Base-by-base conservation (phyloP, 2,329 filamentous ascomycete species). In the Exophiala alcalophila region DNA sequence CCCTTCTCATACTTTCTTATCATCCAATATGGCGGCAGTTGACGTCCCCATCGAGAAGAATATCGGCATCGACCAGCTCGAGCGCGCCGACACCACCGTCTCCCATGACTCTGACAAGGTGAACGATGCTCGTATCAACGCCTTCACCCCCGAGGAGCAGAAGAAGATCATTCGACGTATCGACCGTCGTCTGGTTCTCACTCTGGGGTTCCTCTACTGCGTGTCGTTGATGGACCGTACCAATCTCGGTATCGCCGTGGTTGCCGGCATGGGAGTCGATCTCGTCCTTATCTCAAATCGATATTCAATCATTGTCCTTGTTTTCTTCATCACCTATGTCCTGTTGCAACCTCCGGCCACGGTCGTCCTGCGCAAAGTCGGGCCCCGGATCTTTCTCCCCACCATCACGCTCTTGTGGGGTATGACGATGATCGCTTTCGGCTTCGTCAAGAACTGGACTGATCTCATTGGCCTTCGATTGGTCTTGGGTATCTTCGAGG, bases 141-240 rank as follows among this genome's bases (percentile, higher is more conserved):
- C 3, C 67, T 48, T 44, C 32, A 50, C 33, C 19, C 71, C 71
- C 0, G 64, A 70, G 12, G 81, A 91, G 64, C 77, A 84, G 65
- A 77, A 70, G 59, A 74, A 67, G 29, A 86, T 92, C 57, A 79
- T 88, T 31, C 72, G 75, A 44, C 77, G 79, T 9, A 70, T 92
- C 54, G 86, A 94, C 62, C 67, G 71, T 21, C 77, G 81, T 3
- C 67, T 85, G 2, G 77, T 84, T 24, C 59, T 75, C 4, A 80
- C 75, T 2, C 76, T 81, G 4, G 81, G 81, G 12, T 60, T 74
- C 52, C 74, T 88, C 65, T 90, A 90, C 63, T 86, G 83, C 60
- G 73, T 86, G 55, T 84, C 78, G 50, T 67, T 91, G 48, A 86
- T 91, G 80, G 86, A 92, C 59, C 73, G 86, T 19, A 87, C 84